These are phyloP conservation scores for Chaetomium strumarium DNA, from an alignment of 2,329 filamentous ascomycete genomes.

Conservation along the genomic window DNA sequence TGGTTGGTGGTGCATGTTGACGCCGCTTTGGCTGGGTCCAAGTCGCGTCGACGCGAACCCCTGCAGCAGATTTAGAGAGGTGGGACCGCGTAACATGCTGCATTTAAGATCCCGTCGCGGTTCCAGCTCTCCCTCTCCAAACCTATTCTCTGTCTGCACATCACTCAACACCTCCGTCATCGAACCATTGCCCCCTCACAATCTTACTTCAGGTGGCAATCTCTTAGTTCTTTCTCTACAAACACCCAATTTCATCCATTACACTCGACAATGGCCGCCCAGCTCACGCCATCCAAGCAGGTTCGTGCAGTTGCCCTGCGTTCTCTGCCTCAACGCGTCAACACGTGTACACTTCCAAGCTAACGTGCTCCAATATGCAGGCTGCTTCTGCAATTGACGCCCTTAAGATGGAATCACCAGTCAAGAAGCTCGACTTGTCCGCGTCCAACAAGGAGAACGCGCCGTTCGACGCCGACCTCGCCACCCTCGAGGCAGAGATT, in stretches of 20 bases:
- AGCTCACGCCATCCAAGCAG: conserved; percentile 60
- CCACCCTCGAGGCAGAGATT: conserved; percentile 48
- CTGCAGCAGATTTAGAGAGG: conserved; percentile 18
- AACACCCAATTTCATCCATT: background rate
- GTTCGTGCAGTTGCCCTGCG: conserved; percentile 37
- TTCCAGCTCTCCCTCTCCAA: conserved; percentile 9
- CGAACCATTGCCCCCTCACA: conserved; percentile 13
- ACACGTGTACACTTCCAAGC: conserved; percentile 19
- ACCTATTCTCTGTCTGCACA: conserved; percentile 21
- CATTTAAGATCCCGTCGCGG: conserved; percentile 24
- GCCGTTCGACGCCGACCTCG: conserved; percentile 45
- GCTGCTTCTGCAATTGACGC: conserved; percentile 79
- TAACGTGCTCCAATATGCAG: conserved; percentile 45
- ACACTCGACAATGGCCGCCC: conserved; percentile 59
- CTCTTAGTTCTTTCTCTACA: background rate
- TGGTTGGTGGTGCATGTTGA: conserved; percentile 17
- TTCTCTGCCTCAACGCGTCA: conserved; percentile 25
- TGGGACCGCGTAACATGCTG: conserved; percentile 22
- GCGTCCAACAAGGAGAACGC: conserved; percentile 76
- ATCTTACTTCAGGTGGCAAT: conserved; percentile 11
- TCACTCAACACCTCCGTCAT: conserved; percentile 8
- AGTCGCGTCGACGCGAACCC: conserved; percentile 24
- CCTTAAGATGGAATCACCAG: conserved; percentile 87
- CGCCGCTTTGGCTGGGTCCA: conserved; percentile 11
- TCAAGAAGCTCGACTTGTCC: conserved; percentile 82